Base-by-base conservation (phyloP, 2,329 filamentous ascomycete species). In the Verticillium albo-atrum region DNA sequence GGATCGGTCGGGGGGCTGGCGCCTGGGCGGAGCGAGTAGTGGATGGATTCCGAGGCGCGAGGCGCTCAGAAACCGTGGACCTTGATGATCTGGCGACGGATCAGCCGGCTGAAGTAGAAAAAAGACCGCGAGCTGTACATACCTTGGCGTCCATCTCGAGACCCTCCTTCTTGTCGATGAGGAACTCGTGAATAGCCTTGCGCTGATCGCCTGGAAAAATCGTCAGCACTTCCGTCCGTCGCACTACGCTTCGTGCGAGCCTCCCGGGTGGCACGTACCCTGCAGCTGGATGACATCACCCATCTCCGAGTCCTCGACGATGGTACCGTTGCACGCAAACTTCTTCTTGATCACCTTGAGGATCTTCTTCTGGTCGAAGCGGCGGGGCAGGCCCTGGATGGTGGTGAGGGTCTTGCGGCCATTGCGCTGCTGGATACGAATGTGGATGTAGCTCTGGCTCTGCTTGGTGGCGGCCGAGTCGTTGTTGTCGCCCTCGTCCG, bases 301-400 rank as follows among this genome's bases (percentile, higher is more conserved):
- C 53, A 64, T 61, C 50, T 64, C 62, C 27, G 57, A 54, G 58
- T 64, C 62, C 59, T 64, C 62, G 51, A 64, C 62, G 25, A 64
- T 63, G 51, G 62, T 64, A 26, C 62, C 62, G 61, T 64, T 64
- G 62, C 62, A 64, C 57, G 62, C 62, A 54, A 64, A 64, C 78
- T 97, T 95, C 88, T 98, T 98, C 89, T 98, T 98, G 85, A 98
- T 97, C 80, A 96, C 93, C 85, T 97, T 97, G 74, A 99, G 88
- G 77, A 99, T 97, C 84, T 97, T 97, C 89, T 97, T 98, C 81
- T 95, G 92, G 82, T 97, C 94, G 75, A 97, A 98, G 77, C 98
- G 97, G 84, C 94, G 95, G 66, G 95, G 94, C 71, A 99, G 89
- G 79, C 95, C 95, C 87, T 98, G 94, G 74, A 99, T 92, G 72